Base-by-base conservation (phyloP, 331 rosid species). In the Ulmus americana region DNA sequence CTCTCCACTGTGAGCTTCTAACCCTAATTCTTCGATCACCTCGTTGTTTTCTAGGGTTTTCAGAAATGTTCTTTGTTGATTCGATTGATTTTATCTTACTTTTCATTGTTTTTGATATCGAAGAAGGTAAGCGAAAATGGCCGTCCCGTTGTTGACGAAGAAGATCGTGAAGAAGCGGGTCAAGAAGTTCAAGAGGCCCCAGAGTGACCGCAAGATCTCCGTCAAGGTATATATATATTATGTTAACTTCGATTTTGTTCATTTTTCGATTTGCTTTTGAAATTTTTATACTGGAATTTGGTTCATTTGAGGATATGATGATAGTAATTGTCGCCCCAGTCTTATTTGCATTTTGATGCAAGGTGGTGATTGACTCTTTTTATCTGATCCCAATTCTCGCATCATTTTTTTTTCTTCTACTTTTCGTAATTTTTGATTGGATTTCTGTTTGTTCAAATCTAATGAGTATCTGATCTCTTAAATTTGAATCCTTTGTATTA, bases 291-390 rank as follows among this genome's bases (percentile, higher is more conserved):
- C 1, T 1, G 20, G 5, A 10, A 20, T 44, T 15, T 43, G 4
- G 13, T 1, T 45, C 5, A 22, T 6, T 8, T 48, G 8, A 53
- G 61, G 70, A 70, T 14, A 49, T 82, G 94, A 80, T 81, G 95
- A 88, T 80, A 13, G 47, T 16, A 10, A 2, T 84, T 88, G 95
- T 86, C 97, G 90, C 96, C 90, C 96, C 96, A 88, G 92, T 82
- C 97, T 86, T 88, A 85, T 56, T 81, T 84, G 78, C 88, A 78
- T 13, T 0, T 15, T 3, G 42, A 67, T 88, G 88, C 73, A 81
- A 79, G 46, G 43, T 91, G 95, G 97, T 91, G 97, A 91, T 16
- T 72, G 96, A 86, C 96, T 6, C 35, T 16, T 10, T 18, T 22
- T 68, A 76, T 81, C 95, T 88, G 97, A 91, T 88, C 81, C 83